Conservation (phyloP, 148 eudicot genomes). For the Diospyros lotus region DNA sequence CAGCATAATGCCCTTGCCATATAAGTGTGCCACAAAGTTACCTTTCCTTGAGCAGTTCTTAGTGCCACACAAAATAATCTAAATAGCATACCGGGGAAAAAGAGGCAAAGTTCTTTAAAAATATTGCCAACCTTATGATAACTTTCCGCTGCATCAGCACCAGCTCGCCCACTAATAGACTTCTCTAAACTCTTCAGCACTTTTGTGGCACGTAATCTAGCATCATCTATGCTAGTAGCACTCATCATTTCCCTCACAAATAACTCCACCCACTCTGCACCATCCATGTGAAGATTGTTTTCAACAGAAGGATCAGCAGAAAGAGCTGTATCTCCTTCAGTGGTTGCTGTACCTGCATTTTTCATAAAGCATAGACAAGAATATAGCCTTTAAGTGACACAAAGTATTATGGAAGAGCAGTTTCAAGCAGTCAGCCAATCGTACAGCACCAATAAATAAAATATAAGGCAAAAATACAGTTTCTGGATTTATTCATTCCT, state of each 20-base stretch:
- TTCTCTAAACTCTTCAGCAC: conserved; percentile 63
- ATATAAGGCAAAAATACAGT: not conserved
- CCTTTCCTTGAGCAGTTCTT: not conserved
- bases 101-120: not conserved
- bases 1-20: not conserved
- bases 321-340: conserved; percentile 29
- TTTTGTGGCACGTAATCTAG: conserved; percentile 59
- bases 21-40: not conserved
- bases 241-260: conserved; percentile 62
- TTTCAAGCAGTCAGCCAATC: not conserved
- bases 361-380: not conserved
- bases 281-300: conserved; percentile 44
- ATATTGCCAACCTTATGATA: conserved; percentile 42
- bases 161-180: conserved; percentile 39
- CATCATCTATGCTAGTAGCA: conserved; percentile 71
- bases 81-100: not conserved
- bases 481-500: not conserved
- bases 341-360: conserved; percentile 28
- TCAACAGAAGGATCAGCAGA: conserved; percentile 24
- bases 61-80: conserved; percentile 23
- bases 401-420: not conserved
- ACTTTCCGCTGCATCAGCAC: conserved; percentile 39
- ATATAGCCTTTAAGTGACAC: not conserved
- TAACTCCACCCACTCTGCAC: conserved; percentile 77
- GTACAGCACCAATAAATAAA: not conserved